Base-by-base conservation (phyloP, 768 basidiomycete genomes). In the Pleurotus platypus region DNA sequence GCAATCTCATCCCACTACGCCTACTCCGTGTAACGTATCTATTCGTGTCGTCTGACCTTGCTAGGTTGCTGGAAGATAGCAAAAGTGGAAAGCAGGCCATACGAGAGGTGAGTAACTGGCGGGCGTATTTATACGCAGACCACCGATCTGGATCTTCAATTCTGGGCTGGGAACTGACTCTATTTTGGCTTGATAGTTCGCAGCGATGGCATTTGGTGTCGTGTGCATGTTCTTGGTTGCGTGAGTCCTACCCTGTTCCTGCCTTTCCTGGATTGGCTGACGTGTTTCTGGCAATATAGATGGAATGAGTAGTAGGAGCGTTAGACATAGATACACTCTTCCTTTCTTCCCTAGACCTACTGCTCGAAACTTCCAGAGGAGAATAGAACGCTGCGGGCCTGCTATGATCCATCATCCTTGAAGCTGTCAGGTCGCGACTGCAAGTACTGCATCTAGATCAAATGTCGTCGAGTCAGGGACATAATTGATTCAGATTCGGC, bases 201-300 rank as follows among this genome's bases (percentile, higher is more conserved):
- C 79, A 58, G 93, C 92, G 58, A 95, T 96, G 93, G 83, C 83
- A 48, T 82, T 96, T 69, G 93, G 93, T 27, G 93, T 95, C 62
- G 69, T 81, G 67, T 94, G 92, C 77, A 96, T 96, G 93, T 87
- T 92, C 70, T 69, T 90, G 67, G 91, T 93, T 69, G 91, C 91
- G 89, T 93, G 81, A 84, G 90, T 66, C 50, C 51, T 20, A 12
- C 15, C 16, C 51, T 22, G 42, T 60, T 27, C 57, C n/a, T n/a
- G n/a, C 30, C 30, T 38, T 62, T 40, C 49, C 56, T 49, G 40
- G 47, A 53, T 46, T 30, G 35, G 20, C 51, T 50, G 49, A 50
- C 49, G 39, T 40, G 35, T 11, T 8, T 37, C 37, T 6, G n/a
- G 16, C 18, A 35, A 22, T 40, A 18, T 39, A 90, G 89, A 63